Evolutionary conservation across 2,329 filamentous ascomycete species (phyloP), one percentile per base, ranked within the genome.

Genomic region (Neofusicoccum ribis): DNA sequence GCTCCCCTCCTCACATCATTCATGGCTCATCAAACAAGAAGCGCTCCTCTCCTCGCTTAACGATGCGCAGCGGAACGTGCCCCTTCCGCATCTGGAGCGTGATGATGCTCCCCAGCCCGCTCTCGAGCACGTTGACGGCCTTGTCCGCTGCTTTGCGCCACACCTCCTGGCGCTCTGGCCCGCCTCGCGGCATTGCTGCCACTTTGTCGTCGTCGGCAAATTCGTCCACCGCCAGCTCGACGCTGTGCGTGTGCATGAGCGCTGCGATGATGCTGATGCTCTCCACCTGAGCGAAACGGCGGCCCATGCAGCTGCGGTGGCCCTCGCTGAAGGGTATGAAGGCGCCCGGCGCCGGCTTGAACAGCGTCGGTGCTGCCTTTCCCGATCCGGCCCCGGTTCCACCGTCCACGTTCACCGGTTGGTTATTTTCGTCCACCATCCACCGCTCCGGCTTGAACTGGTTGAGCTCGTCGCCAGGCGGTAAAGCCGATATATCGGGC

Each of bases 381-480:
- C 41, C 54, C 7, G 54, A 46, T 31, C 3, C 85, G 2, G 78
- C 78, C 56, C 84, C 76, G 63, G 73, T 78, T 50, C 74, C 77
- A 2, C 78, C 77, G 14, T 71, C 73, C 23, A 78, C 76, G 47
- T 14, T 17, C 39, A 12, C 39, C 11, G 61, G 27, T 20, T 54
- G 50, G 1, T 64, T 61, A 23, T 72, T 73, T 7, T 64, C 68
- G 36, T 80, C 74, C 23, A 76, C 64, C 14, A 91, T 85, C 91
- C 91, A 93, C 49, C 91, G 84, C 75, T 91, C 88, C 0, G 91
- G 90, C 54, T 87, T 80, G 76, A 88, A 94, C 65, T 90, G 85
- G 62, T 89, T 82, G 1, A 91, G 77, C 70, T 93, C 90, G 58
- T 85, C 68, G 7, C 63, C 63, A 15, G 54, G 37, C 37, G 63